Conservation (phyloP, 495 filamentous ascomycete genomes). For the Neurospora sp. region DNA sequence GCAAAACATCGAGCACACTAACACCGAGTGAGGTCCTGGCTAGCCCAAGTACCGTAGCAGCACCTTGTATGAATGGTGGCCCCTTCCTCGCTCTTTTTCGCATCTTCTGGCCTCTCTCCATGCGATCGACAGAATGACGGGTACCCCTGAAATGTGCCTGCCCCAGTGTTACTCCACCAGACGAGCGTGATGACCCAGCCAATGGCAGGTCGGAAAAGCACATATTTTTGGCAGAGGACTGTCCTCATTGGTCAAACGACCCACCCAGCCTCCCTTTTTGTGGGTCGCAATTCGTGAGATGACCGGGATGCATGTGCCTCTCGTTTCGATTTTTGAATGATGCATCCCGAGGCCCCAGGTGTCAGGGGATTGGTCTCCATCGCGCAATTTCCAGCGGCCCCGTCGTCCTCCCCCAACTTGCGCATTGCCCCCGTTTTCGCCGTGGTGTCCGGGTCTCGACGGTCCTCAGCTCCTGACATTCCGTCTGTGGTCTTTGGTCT, state of each 20-base stretch:
- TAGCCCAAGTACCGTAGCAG: neutral
- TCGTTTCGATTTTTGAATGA: neutral
- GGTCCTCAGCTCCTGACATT: neutral
- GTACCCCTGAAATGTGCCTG: conserved; percentile 20
- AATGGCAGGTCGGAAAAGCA: conserved; percentile 4
- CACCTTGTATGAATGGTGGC: neutral
- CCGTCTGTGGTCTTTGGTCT: neutral
- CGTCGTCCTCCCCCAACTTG: neutral
- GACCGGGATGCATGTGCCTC: neutral
- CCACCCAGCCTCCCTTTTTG: neutral
- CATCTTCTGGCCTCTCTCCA: neutral
- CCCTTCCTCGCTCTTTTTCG: neutral
- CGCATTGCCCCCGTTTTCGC: neutral
- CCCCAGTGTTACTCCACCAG: conserved; percentile 5
- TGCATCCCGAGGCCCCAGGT: neutral
- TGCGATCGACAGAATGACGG: conserved; percentile 14
- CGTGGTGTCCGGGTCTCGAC: neutral
- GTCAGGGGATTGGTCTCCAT: neutral
- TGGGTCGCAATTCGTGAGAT: conserved; percentile 8
- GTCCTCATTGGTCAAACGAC: conserved; percentile 12
- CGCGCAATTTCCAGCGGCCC: neutral
- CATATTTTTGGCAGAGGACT: conserved; percentile 4
- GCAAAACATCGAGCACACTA: neutral
- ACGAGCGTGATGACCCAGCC: conserved; percentile 8
- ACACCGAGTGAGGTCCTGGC: neutral